Percentiles rank a stretch among this genome's conserved stretches.
Evolutionary conservation across 129 eudicot species (phyloP).

Genomic region (Escallonia herrerae): DNA sequence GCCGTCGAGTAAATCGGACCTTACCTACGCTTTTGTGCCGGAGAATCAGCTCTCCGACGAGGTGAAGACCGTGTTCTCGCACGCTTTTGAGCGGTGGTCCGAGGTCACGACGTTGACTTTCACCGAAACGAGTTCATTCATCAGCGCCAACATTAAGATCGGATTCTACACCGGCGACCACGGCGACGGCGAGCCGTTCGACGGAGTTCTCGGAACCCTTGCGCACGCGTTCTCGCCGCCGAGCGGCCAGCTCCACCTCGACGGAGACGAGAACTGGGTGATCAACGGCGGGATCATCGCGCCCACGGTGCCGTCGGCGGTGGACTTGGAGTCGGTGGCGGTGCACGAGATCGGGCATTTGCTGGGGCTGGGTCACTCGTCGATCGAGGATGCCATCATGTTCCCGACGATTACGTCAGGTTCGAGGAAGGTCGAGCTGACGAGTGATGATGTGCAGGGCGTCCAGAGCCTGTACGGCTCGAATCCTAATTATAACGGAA

Average conservation of each 20-base stretch:
- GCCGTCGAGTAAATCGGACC: conserved; percentile 21
- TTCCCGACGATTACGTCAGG: conserved; percentile 62
- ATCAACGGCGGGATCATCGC: conserved; percentile 16
- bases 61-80: conserved; percentile 29
- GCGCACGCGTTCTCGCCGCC: conserved; percentile 76
- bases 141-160: conserved; percentile 39
- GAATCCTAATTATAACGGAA: conserved; percentile 38
- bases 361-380: conserved; percentile 63
- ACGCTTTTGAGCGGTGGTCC: conserved; percentile 60
- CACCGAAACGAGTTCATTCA: conserved; percentile 14
- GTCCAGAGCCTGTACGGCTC: conserved; percentile 67
- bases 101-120: conserved; percentile 65
- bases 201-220: conserved; percentile 59
- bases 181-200: conserved; percentile 77
- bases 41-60: conserved; percentile 30
- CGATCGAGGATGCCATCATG: conserved; percentile 52
- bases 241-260: conserved; percentile 45
- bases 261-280: conserved; percentile 65
- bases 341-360: conserved; percentile 80
- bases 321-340: conserved; percentile 70
- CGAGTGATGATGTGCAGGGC: conserved; percentile 52
- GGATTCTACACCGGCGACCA: conserved; percentile 60
- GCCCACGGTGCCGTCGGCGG: conserved; percentile 31
- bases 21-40: conserved; percentile 54
- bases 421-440: conserved; percentile 52